A percentile compares a stretch with the other conserved stretches of the same genome.
These are phyloP conservation scores for Strombidium stylifer DNA, from an alignment of 73 alveolate genomes.

Conservation along the genomic window DNA sequence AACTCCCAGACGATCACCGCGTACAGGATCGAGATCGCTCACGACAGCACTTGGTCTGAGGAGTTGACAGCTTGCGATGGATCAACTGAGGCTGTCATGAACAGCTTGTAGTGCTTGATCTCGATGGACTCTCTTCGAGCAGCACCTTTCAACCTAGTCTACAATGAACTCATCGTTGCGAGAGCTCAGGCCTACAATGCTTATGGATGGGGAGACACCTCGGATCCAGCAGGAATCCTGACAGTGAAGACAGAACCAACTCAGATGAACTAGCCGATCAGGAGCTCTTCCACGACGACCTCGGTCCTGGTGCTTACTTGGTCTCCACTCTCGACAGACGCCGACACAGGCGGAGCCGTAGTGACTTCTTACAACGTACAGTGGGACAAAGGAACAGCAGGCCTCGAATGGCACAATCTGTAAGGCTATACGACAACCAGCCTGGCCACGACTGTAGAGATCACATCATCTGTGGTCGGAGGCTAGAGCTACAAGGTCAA, in stretches of 20 bases:
- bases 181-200: slow-evolving; percentile 8
- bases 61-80: slow-evolving; percentile 29
- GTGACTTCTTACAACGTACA: slow-evolving; percentile 8
- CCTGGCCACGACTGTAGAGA: background rate
- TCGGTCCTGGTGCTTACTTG: no score
- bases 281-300: no score
- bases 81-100: background rate
- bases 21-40: slow-evolving; percentile 23
- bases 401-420: slow-evolving; percentile 4
- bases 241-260: no score
- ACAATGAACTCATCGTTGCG: background rate
- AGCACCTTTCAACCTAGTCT: slow-evolving; percentile 10
- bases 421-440: background rate
- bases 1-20: slow-evolving; percentile 27
- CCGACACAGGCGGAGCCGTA: slow-evolving; percentile 32
- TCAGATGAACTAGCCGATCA: no score
- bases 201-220: slow-evolving; percentile 34
- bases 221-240: no score
- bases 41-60: background rate
- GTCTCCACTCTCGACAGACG: slow-evolving; percentile 1
- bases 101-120: slow-evolving; percentile 5
- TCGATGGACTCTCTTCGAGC: slow-evolving; percentile 17
- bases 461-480: slow-evolving; percentile 11
- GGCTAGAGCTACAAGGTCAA: slow-evolving; percentile 10
- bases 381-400: slow-evolving; percentile 35